A percentile compares a stretch with the other conserved stretches of the same genome.
These are phyloP conservation scores for Tricholoma bakamatsutake DNA, from an alignment of 768 basidiomycete genomes.

Conservation along the genomic window DNA sequence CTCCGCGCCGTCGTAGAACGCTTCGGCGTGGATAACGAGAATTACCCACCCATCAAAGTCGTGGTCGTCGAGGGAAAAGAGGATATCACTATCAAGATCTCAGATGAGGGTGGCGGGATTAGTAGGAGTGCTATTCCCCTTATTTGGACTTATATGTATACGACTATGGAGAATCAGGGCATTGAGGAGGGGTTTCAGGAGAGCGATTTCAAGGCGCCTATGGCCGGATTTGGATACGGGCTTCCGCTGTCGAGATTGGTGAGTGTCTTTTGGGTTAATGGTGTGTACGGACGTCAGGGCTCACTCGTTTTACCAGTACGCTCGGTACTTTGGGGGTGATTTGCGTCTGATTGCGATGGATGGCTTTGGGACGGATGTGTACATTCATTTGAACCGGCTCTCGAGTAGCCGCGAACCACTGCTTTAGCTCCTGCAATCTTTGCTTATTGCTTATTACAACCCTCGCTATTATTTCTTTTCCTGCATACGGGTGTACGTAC, in stretches of 20 bases:
- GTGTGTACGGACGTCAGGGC: background rate
- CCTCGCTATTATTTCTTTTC: no score
- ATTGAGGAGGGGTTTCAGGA: conserved; percentile 76
- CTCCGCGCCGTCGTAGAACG: conserved; percentile 94
- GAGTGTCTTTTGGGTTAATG: conserved; percentile 27
- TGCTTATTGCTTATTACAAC: no score
- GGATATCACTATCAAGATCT: conserved; percentile 98
- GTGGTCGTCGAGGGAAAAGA: conserved; percentile 96
- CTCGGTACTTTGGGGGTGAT: conserved; percentile 93
- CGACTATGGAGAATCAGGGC: conserved; percentile 71
- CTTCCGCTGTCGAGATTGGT: conserved; percentile 88
- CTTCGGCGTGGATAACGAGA: conserved; percentile 76
- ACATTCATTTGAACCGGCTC: conserved; percentile 84
- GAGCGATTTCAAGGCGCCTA: conserved; percentile 92
- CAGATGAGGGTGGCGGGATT: conserved; percentile 95
- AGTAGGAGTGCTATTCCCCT: conserved; percentile 82
- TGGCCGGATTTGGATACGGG: conserved; percentile 97
- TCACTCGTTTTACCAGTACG: conserved; percentile 52
- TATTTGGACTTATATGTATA: conserved; percentile 99
- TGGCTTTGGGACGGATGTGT: conserved; percentile 93
- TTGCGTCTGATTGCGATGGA: conserved; percentile 96
- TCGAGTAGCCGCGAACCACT: conserved; percentile 80
- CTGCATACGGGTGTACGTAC: no score
- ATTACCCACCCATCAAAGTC: conserved; percentile 84
- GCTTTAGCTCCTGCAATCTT: conserved; percentile 29